phyloP scores from a whole-genome alignment of 2,329 filamentous ascomycete genomes.

The Passalora sequoiae region DNA sequence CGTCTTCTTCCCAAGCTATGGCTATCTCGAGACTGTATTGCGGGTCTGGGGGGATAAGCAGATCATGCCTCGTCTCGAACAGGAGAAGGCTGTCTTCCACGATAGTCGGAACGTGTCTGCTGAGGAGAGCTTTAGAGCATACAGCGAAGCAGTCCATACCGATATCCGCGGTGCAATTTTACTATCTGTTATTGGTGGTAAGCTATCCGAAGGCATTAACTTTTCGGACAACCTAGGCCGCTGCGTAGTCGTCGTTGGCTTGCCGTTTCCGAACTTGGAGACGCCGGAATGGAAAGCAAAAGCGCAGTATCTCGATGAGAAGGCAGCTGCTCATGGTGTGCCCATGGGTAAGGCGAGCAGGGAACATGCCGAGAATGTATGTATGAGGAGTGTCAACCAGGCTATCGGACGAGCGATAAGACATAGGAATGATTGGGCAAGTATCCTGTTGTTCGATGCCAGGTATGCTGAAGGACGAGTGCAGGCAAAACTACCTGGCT shows the following conservation, averaged over 20 bases:
- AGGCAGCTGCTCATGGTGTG: slow-evolving; percentile 36
- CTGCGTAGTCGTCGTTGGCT: slow-evolving; percentile 82
- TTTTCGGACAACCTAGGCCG: slow-evolving; percentile 88
- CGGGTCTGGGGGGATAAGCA: slow-evolving; percentile 36
- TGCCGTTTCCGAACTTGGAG: slow-evolving; percentile 87
- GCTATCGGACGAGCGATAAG: slow-evolving; percentile 89
- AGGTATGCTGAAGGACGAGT: slow-evolving; percentile 73
- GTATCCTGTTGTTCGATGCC: slow-evolving; percentile 77
- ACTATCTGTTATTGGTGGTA: slow-evolving; percentile 86
- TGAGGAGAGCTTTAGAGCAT: slow-evolving; percentile 69
- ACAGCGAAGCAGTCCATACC: slow-evolving; percentile 58
- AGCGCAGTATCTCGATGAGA: slow-evolving; percentile 75
- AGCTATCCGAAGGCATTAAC: slow-evolving; percentile 96
- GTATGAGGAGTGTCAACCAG: slow-evolving; percentile 96
- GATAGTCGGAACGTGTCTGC: slow-evolving; percentile 50
- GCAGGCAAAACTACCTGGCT: slow-evolving; percentile 72
- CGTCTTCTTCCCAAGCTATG: slow-evolving; percentile 92
- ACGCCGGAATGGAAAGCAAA: slow-evolving; percentile 91
- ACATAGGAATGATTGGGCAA: slow-evolving; percentile 82
- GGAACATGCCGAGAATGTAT: slow-evolving; percentile 89
- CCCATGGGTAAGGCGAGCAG: slow-evolving; percentile 51
- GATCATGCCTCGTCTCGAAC: slow-evolving; percentile 27
- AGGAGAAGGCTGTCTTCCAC: slow-evolving; percentile 47
- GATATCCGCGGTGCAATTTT: slow-evolving; percentile 65
- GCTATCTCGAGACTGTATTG: slow-evolving; percentile 72